Conservation (phyloP, 2,329 filamentous ascomycete species). For the Fusarium fujikuroi region DNA sequence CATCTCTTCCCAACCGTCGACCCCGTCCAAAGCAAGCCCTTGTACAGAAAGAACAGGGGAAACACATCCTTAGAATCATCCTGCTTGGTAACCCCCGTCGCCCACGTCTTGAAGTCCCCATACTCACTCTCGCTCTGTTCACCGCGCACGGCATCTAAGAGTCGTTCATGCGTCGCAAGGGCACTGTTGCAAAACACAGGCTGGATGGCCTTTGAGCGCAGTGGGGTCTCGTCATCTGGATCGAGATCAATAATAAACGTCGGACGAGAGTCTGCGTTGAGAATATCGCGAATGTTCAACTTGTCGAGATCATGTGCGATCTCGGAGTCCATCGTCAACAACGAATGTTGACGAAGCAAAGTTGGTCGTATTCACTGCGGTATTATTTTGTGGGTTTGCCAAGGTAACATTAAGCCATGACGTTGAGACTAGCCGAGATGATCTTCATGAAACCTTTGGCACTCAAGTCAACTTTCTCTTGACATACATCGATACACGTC, state of each 20-base stretch:
- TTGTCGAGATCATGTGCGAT: constrained; percentile 41
- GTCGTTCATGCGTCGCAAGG: constrained; percentile 48
- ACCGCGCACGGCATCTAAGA: constrained; percentile 46
- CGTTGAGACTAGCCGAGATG: background rate
- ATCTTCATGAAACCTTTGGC: background rate
- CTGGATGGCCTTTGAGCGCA: constrained; percentile 38
- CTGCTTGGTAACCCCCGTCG: constrained; percentile 53
- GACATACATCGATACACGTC: too few relatives aligned
- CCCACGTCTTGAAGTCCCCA: constrained; percentile 54
- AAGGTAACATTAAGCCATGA: constrained; percentile 4
- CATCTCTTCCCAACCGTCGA: constrained; percentile 53
- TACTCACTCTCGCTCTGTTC: constrained; percentile 34
- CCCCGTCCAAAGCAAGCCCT: constrained; percentile 51
- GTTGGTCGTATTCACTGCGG: background rate
- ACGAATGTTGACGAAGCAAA: background rate
- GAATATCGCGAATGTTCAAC: constrained; percentile 58
- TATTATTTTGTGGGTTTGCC: constrained; percentile 16
- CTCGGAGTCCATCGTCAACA: constrained; percentile 26
- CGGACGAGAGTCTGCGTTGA: constrained; percentile 52
- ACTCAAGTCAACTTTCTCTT: background rate
- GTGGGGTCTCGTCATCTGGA: constrained; percentile 43
- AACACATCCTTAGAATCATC: constrained; percentile 58
- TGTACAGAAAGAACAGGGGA: constrained; percentile 53
- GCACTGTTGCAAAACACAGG: constrained; percentile 53
- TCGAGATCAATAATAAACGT: constrained; percentile 54